Base-by-base conservation (phyloP, 768 basidiomycete species). In the Galerina sulciceps region DNA sequence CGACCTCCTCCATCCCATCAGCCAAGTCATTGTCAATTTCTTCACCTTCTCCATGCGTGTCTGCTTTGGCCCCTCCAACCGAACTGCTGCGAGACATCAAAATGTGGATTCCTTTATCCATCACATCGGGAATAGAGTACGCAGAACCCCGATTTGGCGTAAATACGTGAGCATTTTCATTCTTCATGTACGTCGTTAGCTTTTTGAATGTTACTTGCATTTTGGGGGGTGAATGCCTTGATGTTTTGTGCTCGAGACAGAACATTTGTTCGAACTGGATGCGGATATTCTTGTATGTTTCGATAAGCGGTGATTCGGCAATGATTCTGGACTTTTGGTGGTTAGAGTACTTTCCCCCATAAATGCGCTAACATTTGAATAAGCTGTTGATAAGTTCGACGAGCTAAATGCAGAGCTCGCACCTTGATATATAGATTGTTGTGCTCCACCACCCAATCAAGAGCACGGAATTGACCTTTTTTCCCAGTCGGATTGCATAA, bases 361-460 rank as follows among this genome's bases (percentile, higher is more conserved):
- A 51, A 1, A 56, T 54, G 6, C 52, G 57, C 55, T 66, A 15
- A 35, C 3, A 26, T 13, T 9, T 18, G 11, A 54, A 37, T 11
- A 15, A 10, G 13, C 34, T 3, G 26, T 35, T 8, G 26, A 36
- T 42, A 22, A 6, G 17, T 34, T 23, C 14, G 18, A 31, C 10
- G 36, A 8, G 14, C n/a, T n/a, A n/a, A n/a, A n/a, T n/a, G n/a
- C n/a, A 4, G 31, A 6, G 44, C 15, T 15, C 67, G 54, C 14
- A 77, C 78, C 66, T 80, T 81, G 6, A 70, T 78, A 18, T 71
- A 78, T 1, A 80, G 67, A 58, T 81, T 81, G 20, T 78, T 73
- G 2, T 73, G 64, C 55, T 83, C 78, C 2, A 76, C 63, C 10
- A 71, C 50, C 78, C 78, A 80, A 53, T 81, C 79, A 4, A 79